Evolutionary conservation across 2,329 filamentous ascomycete species (phyloP).

Genomic region (Calcarisporium arbuscula): DNA sequence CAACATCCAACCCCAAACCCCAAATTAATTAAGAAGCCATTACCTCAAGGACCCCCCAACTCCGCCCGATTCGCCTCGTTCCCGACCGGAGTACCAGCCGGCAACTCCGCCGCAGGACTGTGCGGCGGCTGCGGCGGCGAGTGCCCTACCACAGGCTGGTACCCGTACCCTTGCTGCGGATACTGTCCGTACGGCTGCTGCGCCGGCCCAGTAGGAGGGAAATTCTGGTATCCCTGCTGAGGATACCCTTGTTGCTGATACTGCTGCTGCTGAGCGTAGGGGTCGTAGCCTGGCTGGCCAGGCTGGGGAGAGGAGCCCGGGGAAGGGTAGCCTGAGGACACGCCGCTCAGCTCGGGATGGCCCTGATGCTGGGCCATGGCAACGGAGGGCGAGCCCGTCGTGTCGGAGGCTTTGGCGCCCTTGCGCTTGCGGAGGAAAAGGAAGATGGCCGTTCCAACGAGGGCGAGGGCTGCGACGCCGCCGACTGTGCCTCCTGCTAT

Average conservation of each 20-base stretch:
- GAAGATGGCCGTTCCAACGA: conserved; percentile 34
- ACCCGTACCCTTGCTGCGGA: conserved; percentile 11
- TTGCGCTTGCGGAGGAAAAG: conserved; percentile 30
- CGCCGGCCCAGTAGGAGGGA: conserved; percentile 3
- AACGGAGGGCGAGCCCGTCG: conserved; percentile 9
- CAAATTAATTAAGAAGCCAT: no score
- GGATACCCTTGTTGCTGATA: conserved; percentile 8
- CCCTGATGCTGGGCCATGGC: conserved; percentile 14
- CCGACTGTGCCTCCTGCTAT: conserved; percentile 42
- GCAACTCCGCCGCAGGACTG: conserved; percentile 19
- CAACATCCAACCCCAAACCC: no score
- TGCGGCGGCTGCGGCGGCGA: conserved; percentile 8
- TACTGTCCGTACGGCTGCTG: conserved; percentile 13
- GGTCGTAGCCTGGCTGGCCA: conserved; percentile 22
- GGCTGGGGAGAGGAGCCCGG: conserved; percentile 15
- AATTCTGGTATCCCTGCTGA: conserved; percentile 5
- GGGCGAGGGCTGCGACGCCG: conserved; percentile 33
- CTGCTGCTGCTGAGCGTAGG: conserved; percentile 8
- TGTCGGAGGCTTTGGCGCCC: conserved; percentile 12
- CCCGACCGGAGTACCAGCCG: conserved; percentile 21
- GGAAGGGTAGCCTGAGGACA: conserved; percentile 17
- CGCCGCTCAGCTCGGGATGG: conserved; percentile 24
- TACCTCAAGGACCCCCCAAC: no score
- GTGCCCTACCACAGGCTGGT: conserved; percentile 12
- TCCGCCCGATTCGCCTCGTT: conserved; percentile 27